Conservation (phyloP, 208 protist species). For the Acanthamoeba royreba region DNA sequence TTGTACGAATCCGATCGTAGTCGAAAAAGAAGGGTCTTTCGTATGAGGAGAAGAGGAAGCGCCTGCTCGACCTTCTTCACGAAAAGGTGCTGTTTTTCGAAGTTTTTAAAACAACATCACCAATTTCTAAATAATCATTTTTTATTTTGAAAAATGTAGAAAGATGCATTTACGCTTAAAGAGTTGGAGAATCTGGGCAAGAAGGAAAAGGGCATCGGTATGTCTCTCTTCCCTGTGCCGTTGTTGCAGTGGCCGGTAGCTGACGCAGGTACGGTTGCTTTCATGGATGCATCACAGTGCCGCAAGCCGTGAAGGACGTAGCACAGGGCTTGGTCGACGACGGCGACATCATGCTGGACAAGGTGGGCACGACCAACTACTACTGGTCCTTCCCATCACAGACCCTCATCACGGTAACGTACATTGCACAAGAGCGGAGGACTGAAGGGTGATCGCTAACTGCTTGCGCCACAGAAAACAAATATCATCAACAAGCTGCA, state of each 20-base stretch:
- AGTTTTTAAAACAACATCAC: not conserved
- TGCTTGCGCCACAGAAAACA: not conserved
- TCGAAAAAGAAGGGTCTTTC: conserved; percentile 36
- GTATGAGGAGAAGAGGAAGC: conserved; percentile 40
- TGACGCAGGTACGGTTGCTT: not conserved
- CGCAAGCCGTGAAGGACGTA: conserved; percentile 38
- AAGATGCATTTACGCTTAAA: not conserved
- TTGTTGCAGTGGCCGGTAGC: too few species aligned
- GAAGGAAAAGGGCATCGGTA: conserved; percentile 29
- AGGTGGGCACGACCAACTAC: conserved; percentile 44
- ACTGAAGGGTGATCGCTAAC: not conserved
- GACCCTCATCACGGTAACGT: not conserved
- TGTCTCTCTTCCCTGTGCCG: too few species aligned
- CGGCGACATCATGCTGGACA: conserved; percentile 8
- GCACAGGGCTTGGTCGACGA: conserved; percentile 1
- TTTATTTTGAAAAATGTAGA: not conserved
- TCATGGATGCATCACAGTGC: not conserved
- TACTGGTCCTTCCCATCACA: conserved; percentile 46
- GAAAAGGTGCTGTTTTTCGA: not conserved
- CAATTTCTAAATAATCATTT: not conserved
- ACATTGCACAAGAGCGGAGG: too few species aligned
- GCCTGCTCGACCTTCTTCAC: not conserved
- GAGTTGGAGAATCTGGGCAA: not conserved
- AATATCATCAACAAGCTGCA: not conserved
- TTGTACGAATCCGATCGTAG: too few species aligned